Evolutionary conservation across 768 basidiomycete genomes (phyloP).

Genomic region (Paxillus rubicundulus): DNA sequence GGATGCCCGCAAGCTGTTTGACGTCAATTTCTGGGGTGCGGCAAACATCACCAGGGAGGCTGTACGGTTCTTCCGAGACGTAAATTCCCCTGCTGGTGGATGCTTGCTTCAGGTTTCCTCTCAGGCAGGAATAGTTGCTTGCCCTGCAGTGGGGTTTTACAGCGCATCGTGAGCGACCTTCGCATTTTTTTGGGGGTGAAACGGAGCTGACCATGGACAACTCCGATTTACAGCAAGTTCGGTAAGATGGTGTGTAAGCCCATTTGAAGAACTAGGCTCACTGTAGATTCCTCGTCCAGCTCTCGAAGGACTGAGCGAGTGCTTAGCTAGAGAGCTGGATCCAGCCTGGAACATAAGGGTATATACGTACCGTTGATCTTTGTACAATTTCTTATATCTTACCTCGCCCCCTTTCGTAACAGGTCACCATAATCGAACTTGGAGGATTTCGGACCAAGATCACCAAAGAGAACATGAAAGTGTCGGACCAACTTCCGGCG

Average conservation of each 20-base stretch:
- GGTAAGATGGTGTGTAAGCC: constrained; percentile 5
- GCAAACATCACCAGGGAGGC: constrained; percentile 31
- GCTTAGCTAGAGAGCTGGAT: constrained; percentile 10
- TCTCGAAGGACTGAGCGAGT: constrained; percentile 15
- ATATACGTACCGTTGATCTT: background rate
- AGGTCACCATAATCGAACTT: constrained; percentile 18
- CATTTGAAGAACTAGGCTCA: background rate
- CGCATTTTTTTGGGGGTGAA: background rate
- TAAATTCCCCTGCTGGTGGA: constrained; percentile 38
- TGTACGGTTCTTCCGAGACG: constrained; percentile 36
- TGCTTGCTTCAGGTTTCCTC: constrained; percentile 39
- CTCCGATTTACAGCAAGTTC: constrained; percentile 11
- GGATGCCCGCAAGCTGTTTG: constrained; percentile 33
- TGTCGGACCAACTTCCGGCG: background rate
- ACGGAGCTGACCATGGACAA: background rate
- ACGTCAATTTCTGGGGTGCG: constrained; percentile 38
- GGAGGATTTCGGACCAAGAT: constrained; percentile 17
- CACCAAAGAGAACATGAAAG: constrained; percentile 1
- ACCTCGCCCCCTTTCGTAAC: background rate
- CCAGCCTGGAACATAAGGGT: constrained; percentile 20
- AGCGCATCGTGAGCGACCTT: constrained; percentile 22
- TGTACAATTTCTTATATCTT: background rate
- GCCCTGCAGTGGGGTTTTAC: constrained; percentile 18
- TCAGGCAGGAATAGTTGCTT: constrained; percentile 26
- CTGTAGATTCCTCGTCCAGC: constrained; percentile 1